A percentile compares a stretch with the other conserved stretches of the same genome.
phyloP scores from a whole-genome alignment of 75 land plant genomes.

The Ceratopteris richardii region DNA sequence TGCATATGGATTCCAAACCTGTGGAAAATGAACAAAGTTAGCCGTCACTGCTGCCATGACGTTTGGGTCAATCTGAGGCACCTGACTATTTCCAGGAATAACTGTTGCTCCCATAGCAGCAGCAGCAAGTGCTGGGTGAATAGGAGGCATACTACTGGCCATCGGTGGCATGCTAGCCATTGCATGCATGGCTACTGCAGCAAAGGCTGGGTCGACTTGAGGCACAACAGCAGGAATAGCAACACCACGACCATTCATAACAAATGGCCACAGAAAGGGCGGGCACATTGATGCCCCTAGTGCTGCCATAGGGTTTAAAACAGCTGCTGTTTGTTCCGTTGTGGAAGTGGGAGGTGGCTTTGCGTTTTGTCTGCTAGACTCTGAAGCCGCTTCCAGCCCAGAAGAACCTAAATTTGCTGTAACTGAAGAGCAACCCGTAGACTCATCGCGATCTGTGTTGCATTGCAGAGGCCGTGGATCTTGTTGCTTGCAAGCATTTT shows the following conservation, averaged over 20 bases:
- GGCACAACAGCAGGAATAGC: neutral
- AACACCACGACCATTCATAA: neutral
- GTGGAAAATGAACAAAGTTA: neutral
- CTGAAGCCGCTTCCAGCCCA: neutral
- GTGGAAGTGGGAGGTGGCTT: neutral
- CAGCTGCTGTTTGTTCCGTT: neutral
- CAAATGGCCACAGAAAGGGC: neutral
- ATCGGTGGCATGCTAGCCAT: slow-evolving; percentile 1
- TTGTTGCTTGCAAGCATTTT: neutral
- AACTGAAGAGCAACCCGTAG: slow-evolving; percentile 1
- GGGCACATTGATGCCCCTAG: neutral
- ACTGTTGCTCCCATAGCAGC: neutral
- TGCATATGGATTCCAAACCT: slow-evolving; percentile 1
- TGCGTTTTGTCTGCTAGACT: neutral
- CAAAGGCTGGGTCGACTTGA: neutral
- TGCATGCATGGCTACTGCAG: neutral
- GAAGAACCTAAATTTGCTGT: neutral
- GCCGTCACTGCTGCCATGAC: too few species aligned
- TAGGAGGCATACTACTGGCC: neutral
- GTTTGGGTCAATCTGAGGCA: neutral
- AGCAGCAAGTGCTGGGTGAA: neutral
- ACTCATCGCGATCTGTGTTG: neutral
- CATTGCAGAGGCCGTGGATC: neutral
- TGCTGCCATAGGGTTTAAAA: neutral
- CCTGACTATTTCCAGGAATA: neutral